Evolutionary conservation across 2,329 filamentous ascomycete genomes (phyloP).

Genomic region (Stagonosporopsis cucurbitacearum): DNA sequence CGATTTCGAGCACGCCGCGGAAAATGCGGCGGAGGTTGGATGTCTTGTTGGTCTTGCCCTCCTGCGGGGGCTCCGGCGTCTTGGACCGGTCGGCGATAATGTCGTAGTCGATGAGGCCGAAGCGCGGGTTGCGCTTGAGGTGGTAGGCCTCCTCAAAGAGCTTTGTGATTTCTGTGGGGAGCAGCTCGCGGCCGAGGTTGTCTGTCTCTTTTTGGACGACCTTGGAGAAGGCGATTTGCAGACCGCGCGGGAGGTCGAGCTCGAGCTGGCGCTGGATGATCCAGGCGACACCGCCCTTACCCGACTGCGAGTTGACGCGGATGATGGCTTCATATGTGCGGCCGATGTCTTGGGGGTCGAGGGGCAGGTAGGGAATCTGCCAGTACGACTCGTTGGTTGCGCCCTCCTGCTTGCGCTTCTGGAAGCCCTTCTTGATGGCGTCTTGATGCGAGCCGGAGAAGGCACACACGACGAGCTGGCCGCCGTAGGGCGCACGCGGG

Average conservation of each 20-base stretch:
- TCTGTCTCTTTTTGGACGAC: conserved; percentile 86
- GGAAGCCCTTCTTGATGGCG: conserved; percentile 90
- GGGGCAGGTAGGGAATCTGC: conserved; percentile 88
- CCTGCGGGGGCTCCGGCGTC: conserved; percentile 71
- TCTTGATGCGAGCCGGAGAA: conserved; percentile 95
- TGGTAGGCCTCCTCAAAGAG: conserved; percentile 92
- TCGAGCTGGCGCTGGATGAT: conserved; percentile 88
- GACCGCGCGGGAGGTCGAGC: conserved; percentile 88
- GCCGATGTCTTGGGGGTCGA: conserved; percentile 92
- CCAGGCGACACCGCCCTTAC: conserved; percentile 94
- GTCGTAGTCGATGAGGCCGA: conserved; percentile 88
- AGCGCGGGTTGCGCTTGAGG: conserved; percentile 81
- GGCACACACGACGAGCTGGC: conserved; percentile 87
- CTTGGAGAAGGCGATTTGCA: conserved; percentile 89
- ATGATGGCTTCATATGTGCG: conserved; percentile 98
- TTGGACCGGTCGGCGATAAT: conserved; percentile 83
- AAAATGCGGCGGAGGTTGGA: conserved; percentile 82
- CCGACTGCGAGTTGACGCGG: conserved; percentile 94
- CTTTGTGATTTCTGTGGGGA: conserved; percentile 80
- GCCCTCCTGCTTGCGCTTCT: conserved; percentile 68
- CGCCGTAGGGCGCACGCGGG: conserved; percentile 87
- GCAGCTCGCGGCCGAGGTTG: conserved; percentile 79
- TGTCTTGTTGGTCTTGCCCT: conserved; percentile 76
- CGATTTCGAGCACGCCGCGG: conserved; percentile 81
- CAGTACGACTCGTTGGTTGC: conserved; percentile 71